Base-by-base conservation (phyloP, 257 asterid species). In the Nicotiana tabacum region DNA sequence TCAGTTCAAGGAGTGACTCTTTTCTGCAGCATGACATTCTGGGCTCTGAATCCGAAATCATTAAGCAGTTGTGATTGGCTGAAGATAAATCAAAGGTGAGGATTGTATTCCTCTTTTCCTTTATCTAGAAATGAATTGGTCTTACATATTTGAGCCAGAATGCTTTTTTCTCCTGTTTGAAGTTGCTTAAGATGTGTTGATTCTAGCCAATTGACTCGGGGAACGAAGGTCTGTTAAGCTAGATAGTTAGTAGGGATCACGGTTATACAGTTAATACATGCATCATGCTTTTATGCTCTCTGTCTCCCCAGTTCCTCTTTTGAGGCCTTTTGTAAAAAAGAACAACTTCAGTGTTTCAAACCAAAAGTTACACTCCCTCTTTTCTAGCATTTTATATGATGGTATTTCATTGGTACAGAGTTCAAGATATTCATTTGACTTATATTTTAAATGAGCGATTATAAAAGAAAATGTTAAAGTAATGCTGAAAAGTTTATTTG, bases 21-120 rank as follows among this genome's bases (percentile, higher is more conserved):
- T 74, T 74, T 74, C 80, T 74, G 80, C 64, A 74, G 80, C 80
- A 27, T 51, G 62, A 30, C 64, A 48, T 27, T 46, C 62, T 74
- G 61, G 21, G n/a, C 79, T 72, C 60, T 43, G 79, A 72, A 72
- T 72, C 79, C 27, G 37, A 46, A 72, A 46, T 46, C 61, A 72
- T 27, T 72, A 24, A 24, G 61, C 79, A 12, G 79, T 72, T 12
- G n/a, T 7, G 27, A 48, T 74, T 51, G 46, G 64, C 24, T 74
- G 43, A 48, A 46, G 43, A 27, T 46, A 48, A 48, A 74, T 74
- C 80, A 48, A 74, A 74, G 62, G 62, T 48, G 21, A 48, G 62
- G 62, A 46, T 24, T 48, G 62, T 27, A 46, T n/a, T 74, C 43
- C 24, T 27, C 62, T 74, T 74, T 74, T 27, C 79, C 80, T 15